A percentile compares a stretch with the other conserved stretches of the same genome.
Evolutionary conservation across 257 asterid genomes (phyloP).

Genomic region (Plantago elongata): DNA sequence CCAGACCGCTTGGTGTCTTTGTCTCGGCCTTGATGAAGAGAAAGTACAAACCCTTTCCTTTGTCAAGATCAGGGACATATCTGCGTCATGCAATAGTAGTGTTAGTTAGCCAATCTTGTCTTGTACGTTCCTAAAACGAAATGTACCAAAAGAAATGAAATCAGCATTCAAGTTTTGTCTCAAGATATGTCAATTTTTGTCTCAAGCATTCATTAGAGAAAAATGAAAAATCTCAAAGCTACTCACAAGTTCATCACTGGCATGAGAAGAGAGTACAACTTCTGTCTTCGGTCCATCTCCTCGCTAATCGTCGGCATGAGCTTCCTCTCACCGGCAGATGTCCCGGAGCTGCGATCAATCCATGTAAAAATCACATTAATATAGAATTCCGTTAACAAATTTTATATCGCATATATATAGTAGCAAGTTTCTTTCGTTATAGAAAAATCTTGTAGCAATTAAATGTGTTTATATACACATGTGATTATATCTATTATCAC

Average conservation of each 20-base stretch:
- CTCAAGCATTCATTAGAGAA: background rate
- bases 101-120: background rate
- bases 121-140: background rate
- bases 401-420: too few relatives aligned
- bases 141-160: too few relatives aligned
- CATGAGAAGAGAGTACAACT: constrained; percentile 63
- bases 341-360: constrained; percentile 54
- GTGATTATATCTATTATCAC: background rate
- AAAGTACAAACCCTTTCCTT: constrained; percentile 74
- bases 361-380: background rate
- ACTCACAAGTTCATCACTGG: constrained; percentile 88
- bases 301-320: constrained; percentile 74
- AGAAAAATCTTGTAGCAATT: too few relatives aligned
- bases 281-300: constrained; percentile 72
- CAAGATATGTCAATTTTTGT: too few relatives aligned
- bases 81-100: constrained; percentile 24
- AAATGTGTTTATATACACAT: too few relatives aligned
- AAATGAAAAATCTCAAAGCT: background rate
- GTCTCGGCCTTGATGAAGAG: constrained; percentile 65
- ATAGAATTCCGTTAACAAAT: background rate
- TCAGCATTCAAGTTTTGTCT: too few relatives aligned
- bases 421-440: too few relatives aligned
- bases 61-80: constrained; percentile 62
- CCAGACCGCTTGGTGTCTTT: constrained; percentile 67
- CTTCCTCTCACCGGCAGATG: constrained; percentile 88